Evolutionary conservation across 441 rosid species (phyloP), one percentile per base, ranked within the genome.

Genomic region (Geranium incanum): DNA sequence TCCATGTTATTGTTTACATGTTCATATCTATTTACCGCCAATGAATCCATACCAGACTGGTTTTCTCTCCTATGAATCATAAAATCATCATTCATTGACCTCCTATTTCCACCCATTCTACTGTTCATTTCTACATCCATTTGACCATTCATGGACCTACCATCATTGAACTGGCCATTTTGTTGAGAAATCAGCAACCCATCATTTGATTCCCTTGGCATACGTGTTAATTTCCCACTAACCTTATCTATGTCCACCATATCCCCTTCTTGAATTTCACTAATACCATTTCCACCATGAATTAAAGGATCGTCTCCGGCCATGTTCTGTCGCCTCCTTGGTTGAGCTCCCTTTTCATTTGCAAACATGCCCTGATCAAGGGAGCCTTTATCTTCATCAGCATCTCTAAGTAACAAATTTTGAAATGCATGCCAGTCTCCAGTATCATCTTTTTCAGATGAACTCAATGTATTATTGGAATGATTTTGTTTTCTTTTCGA

Each of bases 401-500:
- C 86, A 78, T 86, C 96, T 82, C 81, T 90, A 39, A 95, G 86
- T 69, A 95, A 77, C 71, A 62, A 84, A 71, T 72, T 87, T 83
- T 95, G 98, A 86, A 95, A 95, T 45, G 96, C 98, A 71, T 87
- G 87, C 99, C 99, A 95, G 38, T 92, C 82, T 45, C 82, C 95
- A 71, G 71, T 75, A 78, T 80, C 88, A 59, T 78, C 85, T 79
- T 66, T 81, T 68, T 78, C 82, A 60, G 70, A 76, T 45, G 74
- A 73, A 71, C 76, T 75, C 59, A 68, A 68, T 60, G 71, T 63
- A 76, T 77, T 78, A 70, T 73, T 76, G 5, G 55, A 19, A 70
- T 52, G 73, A 38, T 64, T 72, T 65, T 75, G 83, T 67, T 75
- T 86, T 71, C 72, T 66, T 68, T 79, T 81, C 45, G 83, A 81